Base-by-base conservation (phyloP, 2,329 filamentous ascomycete species). In the Pseudocercospora fuligena region DNA sequence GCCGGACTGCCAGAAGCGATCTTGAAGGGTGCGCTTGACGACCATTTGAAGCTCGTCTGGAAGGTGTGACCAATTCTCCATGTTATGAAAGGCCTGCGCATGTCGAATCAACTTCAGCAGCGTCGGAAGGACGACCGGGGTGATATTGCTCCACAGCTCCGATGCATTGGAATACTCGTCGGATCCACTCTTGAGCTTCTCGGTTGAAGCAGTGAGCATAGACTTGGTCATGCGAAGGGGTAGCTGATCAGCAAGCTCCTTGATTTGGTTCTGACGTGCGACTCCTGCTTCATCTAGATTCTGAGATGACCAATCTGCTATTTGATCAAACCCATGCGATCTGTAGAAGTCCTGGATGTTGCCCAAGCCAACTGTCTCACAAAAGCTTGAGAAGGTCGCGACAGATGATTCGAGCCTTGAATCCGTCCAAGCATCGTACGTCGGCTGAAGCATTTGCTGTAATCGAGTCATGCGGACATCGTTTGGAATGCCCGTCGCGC, bases 1-100 rank as follows among this genome's bases (percentile, higher is more conserved):
- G 9, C 95, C 95, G 6, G 94, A 93, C 82, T 99, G 95, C 95
- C 95, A 99, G 78, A 99, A 99, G 25, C 95, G 87, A 79, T 99
- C 95, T 14, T 93, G 97, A 23, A 99, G 82, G 21, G 98, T 93
- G 23, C 92, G 88, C 51, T 89, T 87, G 46, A 98, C 91, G 61
- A 97, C 88, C 5, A 86, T 82, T 66, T 89, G 89, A 84, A 96
- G 90, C 49, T 96, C 92, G 11, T 83, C 78, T 1, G 93, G 90
- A 16, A 97, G 81, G 33, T 89, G 87, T 9, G 86, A 84, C 94
- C 95, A 99, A 75, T 93, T 96, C 21, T 87, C 84, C 1, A 92
- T 88, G 73, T 97, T 94, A 76, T 97, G 93, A 69, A 96, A 94
- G 1, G 93, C 92, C 80, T 98, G 94, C 0, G 94, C 94, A 78